These are phyloP conservation scores for Beta lomatogona DNA, from an alignment of 179 eudicot genomes.

Conservation along the genomic window DNA sequence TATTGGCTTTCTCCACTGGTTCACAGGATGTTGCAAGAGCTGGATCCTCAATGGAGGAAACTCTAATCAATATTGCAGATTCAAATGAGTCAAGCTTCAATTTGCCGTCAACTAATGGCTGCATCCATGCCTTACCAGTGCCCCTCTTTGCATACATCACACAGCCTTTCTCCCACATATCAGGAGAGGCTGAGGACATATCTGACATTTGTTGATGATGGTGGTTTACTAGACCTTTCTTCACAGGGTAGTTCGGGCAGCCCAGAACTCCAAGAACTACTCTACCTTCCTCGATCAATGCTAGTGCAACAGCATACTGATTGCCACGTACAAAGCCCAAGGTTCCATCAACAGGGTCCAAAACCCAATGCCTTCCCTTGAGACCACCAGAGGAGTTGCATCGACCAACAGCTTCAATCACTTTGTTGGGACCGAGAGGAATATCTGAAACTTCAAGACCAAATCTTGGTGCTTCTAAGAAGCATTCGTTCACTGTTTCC, in stretches of 20 bases:
- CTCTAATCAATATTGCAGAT: constrained; percentile 52
- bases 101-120: constrained; percentile 56
- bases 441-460: constrained; percentile 62
- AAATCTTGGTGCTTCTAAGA: constrained; percentile 62
- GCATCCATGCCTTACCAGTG: constrained; percentile 88
- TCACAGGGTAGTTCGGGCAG: constrained; percentile 89
- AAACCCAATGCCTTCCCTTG: constrained; percentile 86
- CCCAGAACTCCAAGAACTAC: constrained; percentile 89
- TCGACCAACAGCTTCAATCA: constrained; percentile 71
- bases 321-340: constrained; percentile 94
- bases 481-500: constrained; percentile 70
- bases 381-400: constrained; percentile 86
- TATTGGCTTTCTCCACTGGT: constrained; percentile 75
- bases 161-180: constrained; percentile 71
- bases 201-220: constrained; percentile 44
- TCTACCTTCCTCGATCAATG: constrained; percentile 70
- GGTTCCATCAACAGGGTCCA: constrained; percentile 98
- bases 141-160: constrained; percentile 74
- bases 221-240: constrained; percentile 60
- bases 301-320: constrained; percentile 92
- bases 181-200: constrained; percentile 30
- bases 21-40: constrained; percentile 87
- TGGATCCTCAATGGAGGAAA: constrained; percentile 84
- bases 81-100: constrained; percentile 52
- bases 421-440: constrained; percentile 48